Conservation (phyloP, 2,329 filamentous ascomycete species). For the Cladophialophora bantiana region DNA sequence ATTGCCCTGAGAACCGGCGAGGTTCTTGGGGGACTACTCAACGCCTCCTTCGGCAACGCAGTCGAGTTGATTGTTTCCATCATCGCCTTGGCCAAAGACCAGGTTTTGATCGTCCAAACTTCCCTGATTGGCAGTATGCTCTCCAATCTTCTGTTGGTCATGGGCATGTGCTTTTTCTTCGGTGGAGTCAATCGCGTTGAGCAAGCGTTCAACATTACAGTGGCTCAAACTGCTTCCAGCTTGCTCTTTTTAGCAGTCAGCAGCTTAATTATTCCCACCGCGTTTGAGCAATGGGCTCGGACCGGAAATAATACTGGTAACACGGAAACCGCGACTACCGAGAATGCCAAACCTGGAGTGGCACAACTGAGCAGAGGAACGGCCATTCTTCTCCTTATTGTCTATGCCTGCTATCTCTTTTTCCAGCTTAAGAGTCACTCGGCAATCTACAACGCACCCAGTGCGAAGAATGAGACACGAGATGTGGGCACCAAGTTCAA, state of each 20-base stretch:
- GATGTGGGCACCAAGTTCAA: constrained; percentile 38
- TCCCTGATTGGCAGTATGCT: constrained; percentile 91
- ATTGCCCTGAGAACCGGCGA: constrained; percentile 80
- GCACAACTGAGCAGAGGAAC: constrained; percentile 46
- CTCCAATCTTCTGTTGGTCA: constrained; percentile 84
- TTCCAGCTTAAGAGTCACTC: constrained; percentile 91
- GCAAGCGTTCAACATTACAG: constrained; percentile 90
- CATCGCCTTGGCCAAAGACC: constrained; percentile 75
- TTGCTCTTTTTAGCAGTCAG: constrained; percentile 80
- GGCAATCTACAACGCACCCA: constrained; percentile 78
- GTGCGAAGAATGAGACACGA: constrained; percentile 74
- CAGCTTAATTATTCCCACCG: constrained; percentile 86
- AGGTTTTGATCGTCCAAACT: constrained; percentile 88
- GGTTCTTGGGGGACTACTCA: constrained; percentile 84
- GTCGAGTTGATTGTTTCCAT: constrained; percentile 89
- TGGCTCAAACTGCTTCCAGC: constrained; percentile 87
- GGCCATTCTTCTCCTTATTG: constrained; percentile 80
- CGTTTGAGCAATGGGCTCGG: constrained; percentile 70
- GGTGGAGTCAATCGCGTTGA: constrained; percentile 79
- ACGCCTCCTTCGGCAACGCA: constrained; percentile 90
- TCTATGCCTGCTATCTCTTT: constrained; percentile 83
- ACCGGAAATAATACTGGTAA: constrained; percentile 39
- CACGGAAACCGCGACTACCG: constrained; percentile 26
- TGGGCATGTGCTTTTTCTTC: constrained; percentile 93
- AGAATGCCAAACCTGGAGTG: constrained; percentile 36